phyloP scores from a whole-genome alignment of 768 basidiomycete genomes.

The Boletus vermiculosoides region DNA sequence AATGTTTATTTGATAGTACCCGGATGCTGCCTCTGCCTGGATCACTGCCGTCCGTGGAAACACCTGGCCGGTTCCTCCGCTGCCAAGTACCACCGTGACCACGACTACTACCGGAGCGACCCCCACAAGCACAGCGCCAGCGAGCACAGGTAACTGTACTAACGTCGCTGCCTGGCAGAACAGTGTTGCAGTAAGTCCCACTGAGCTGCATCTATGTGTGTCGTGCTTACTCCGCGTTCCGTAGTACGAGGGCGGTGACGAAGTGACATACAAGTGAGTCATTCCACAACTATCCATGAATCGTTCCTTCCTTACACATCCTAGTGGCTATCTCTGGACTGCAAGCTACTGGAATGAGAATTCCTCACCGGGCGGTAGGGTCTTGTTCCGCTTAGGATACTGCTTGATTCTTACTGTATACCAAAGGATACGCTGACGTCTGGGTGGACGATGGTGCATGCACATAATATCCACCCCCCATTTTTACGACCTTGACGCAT shows the following conservation, averaged over 20 bases:
- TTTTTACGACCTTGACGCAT: not conserved
- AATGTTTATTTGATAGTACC: conserved; percentile 24
- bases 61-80: not conserved
- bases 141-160: not conserved
- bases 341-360: conserved; percentile 4
- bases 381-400: not conserved
- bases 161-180: not conserved
- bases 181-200: not conserved
- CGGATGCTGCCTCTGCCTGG: conserved; percentile 36
- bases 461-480: not conserved
- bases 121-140: not conserved
- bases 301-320: not conserved
- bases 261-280: not conserved
- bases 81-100: not conserved
- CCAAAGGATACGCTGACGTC: not conserved
- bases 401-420: not conserved
- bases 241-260: not conserved
- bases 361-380: not conserved
- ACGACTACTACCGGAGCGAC: not conserved
- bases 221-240: not conserved
- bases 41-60: conserved; percentile 16
- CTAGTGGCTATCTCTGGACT: conserved; percentile 4
- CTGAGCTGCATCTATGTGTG: not conserved
- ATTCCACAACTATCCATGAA: not conserved
- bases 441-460: not conserved